Conservation (phyloP, 169 alveolate genomes). For the Besnoitia besnoiti region DNA sequence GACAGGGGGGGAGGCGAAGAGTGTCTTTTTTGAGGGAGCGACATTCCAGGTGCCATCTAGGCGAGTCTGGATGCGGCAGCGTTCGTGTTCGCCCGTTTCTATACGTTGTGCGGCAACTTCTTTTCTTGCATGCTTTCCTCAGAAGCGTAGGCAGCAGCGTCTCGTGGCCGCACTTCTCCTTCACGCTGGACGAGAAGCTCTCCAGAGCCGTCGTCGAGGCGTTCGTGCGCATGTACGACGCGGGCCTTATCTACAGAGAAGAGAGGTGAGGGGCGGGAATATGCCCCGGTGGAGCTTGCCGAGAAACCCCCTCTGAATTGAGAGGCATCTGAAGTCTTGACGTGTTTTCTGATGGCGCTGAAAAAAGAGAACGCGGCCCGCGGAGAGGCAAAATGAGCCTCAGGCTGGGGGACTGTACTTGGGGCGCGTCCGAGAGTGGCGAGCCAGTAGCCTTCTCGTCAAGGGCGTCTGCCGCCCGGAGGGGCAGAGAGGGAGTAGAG, state of each 20-base stretch:
- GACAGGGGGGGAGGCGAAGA: neutral
- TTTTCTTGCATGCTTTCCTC: neutral
- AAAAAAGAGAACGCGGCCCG: too few species aligned
- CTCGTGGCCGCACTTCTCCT: slow-evolving; percentile 98
- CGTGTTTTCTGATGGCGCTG: too few species aligned
- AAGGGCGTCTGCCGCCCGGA: too few species aligned
- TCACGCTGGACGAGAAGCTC: slow-evolving; percentile 95
- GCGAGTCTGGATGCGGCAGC: neutral
- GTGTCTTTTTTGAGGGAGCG: neutral
- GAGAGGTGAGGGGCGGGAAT: slow-evolving; percentile 18
- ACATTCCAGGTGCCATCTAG: neutral
- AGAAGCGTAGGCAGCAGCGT: slow-evolving; percentile 92
- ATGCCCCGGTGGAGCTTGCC: too few species aligned
- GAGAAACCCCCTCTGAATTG: too few species aligned
- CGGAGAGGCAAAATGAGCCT: too few species aligned
- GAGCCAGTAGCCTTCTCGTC: too few species aligned
- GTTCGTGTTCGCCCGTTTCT: neutral
- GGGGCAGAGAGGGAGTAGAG: too few species aligned
- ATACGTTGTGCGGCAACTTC: slow-evolving; percentile 47
- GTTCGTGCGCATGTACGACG: slow-evolving; percentile 82
- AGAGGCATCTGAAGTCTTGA: too few species aligned
- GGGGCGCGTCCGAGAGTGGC: too few species aligned
- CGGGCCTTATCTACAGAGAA: slow-evolving; percentile 70
- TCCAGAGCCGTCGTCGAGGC: slow-evolving; percentile 96
- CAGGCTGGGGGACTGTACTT: too few species aligned